Conservation (phyloP, 1,284 basidiomycete species). For the Tilletia walkeri region DNA sequence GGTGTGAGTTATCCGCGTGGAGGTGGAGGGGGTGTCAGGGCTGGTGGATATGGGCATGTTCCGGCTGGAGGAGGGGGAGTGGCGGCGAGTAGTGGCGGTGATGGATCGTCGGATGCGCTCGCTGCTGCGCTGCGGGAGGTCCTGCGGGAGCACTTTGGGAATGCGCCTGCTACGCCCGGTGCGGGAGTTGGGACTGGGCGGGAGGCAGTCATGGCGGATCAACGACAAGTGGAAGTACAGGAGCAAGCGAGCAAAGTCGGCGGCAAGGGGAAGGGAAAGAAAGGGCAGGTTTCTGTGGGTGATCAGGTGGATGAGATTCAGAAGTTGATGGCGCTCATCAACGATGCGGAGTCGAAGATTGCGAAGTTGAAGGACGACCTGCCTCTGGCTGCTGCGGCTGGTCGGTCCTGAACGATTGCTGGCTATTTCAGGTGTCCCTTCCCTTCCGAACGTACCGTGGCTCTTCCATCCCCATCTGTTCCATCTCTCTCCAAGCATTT, state of each 20-base stretch:
- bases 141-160: constrained; percentile 7
- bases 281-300: background rate
- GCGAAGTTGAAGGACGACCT: constrained; percentile 13
- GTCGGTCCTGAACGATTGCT: background rate
- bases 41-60: background rate
- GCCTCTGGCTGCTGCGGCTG: background rate
- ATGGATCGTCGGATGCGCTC: background rate
- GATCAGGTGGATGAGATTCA: constrained; percentile 16
- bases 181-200: background rate
- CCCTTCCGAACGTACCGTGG: too few relatives aligned
- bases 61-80: background rate
- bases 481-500: too few relatives aligned
- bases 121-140: constrained; percentile 11
- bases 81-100: background rate
- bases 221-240: too few relatives aligned
- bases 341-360: constrained; percentile 17
- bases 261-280: background rate
- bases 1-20: background rate
- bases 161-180: background rate
- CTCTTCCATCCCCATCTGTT: too few relatives aligned
- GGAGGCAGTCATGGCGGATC: background rate
- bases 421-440: too few relatives aligned
- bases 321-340: constrained; percentile 8
- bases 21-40: too few relatives aligned
- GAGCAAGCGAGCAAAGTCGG: background rate